Conservation (phyloP, 2,329 filamentous ascomycete species). For the Tolypocladium ovalisporum region DNA sequence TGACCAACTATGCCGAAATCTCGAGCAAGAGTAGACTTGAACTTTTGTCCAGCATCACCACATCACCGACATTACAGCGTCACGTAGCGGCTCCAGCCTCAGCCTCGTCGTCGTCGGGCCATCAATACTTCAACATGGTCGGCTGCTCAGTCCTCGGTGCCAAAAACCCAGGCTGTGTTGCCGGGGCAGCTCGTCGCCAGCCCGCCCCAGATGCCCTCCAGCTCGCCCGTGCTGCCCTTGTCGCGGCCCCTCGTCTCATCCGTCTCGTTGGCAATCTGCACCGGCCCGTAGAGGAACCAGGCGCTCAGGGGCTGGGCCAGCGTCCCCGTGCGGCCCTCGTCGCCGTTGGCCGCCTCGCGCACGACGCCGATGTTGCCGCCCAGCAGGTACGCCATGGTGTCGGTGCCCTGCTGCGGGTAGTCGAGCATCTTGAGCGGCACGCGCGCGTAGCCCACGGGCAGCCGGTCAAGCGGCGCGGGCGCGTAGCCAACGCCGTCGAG, state of each 20-base stretch:
- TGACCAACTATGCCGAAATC: not conserved
- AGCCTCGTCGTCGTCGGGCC: not conserved
- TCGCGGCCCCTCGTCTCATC: conserved; percentile 8
- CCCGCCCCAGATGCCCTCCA: conserved; percentile 6
- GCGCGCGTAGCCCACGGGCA: conserved; percentile 28
- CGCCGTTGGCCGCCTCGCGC: conserved; percentile 9
- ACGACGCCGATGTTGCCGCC: conserved; percentile 26
- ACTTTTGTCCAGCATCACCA: not conserved
- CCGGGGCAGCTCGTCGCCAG: not conserved
- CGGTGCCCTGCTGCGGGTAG: conserved; percentile 5
- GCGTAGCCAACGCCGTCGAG: conserved; percentile 20
- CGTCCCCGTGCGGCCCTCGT: conserved; percentile 7
- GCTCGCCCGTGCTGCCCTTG: conserved; percentile 12
- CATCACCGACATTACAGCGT: not conserved
- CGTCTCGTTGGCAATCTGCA: conserved; percentile 8
- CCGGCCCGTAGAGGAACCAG: conserved; percentile 29
- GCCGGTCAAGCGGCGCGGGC: conserved; percentile 11
- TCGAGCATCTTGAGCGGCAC: conserved; percentile 27
- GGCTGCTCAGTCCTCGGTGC: not conserved
- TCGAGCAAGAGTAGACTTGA: not conserved
- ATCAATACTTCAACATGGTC: not conserved
- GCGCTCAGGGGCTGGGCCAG: conserved; percentile 23
- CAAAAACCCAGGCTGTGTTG: not conserved
- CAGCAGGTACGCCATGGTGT: conserved; percentile 20
- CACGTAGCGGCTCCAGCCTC: not conserved